A percentile compares a stretch with the other conserved stretches of the same genome.
These are phyloP conservation scores for Neopestalotiopsis sp. DNA, from an alignment of 2,329 filamentous ascomycete genomes.

Conservation along the genomic window DNA sequence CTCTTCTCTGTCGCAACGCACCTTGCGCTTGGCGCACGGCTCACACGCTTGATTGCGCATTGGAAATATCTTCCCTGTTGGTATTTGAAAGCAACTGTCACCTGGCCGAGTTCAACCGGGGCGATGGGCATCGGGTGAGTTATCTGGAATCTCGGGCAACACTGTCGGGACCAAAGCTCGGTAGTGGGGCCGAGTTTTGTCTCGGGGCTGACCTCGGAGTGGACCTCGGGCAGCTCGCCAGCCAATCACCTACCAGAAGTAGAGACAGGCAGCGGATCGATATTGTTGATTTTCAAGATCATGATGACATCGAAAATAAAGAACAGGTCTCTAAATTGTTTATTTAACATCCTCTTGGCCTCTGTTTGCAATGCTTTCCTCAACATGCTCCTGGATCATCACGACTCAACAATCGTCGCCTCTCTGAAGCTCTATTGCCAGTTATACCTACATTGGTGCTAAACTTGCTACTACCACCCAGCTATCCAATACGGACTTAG, in stretches of 20 bases:
- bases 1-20: conserved; percentile 17
- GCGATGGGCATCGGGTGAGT: not conserved
- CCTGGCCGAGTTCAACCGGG: not conserved
- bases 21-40: conserved; percentile 18
- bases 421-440: too few species aligned
- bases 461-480: too few species aligned
- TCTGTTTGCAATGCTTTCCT: not conserved
- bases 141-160: not conserved
- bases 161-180: not conserved
- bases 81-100: not conserved
- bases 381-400: too few species aligned
- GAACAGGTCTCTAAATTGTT: not conserved
- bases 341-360: not conserved
- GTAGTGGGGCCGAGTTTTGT: conserved; percentile 1
- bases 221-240: not conserved
- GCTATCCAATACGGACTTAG: not conserved
- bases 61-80: not conserved
- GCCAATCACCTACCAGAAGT: not conserved
- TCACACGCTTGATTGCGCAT: conserved; percentile 15
- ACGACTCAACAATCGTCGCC: too few species aligned
- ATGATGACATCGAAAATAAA: conserved; percentile 7
- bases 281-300: not conserved
- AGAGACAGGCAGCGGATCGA: not conserved
- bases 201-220: not conserved
- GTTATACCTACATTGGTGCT: too few species aligned